phyloP scores from a whole-genome alignment of 306 rosid species.

The Cicer chorassanicum region DNA sequence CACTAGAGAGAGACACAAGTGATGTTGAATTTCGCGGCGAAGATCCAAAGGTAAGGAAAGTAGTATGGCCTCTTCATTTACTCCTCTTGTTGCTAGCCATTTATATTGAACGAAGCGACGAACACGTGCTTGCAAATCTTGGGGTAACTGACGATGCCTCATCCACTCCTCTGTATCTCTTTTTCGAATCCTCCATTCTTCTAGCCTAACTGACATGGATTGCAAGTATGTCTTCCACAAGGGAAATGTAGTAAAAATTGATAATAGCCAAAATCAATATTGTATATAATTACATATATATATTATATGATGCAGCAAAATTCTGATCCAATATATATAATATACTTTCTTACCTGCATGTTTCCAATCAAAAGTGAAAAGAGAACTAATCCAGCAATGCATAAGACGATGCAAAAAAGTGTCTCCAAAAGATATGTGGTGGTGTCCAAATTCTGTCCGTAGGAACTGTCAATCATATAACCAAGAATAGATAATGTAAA shows the following conservation, averaged over 20 bases:
- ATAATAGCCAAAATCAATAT: neutral
- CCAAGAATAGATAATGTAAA: neutral
- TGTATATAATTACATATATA: neutral
- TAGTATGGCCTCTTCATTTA: constrained; percentile 79
- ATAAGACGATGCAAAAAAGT: constrained; percentile 63
- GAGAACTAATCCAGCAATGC: constrained; percentile 71
- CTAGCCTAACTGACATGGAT: constrained; percentile 77
- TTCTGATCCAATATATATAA: neutral
- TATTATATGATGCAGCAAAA: neutral
- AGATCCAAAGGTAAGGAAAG: constrained; percentile 75
- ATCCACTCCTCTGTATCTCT: constrained; percentile 94
- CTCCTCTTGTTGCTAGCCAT: constrained; percentile 93
- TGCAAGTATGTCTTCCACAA: constrained; percentile 70
- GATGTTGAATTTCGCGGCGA: constrained; percentile 88
- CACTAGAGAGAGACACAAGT: constrained; percentile 81
- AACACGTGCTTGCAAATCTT: constrained; percentile 72
- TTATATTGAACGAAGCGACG: constrained; percentile 79
- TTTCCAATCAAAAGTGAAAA: constrained; percentile 83
- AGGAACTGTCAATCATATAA: constrained; percentile 59
- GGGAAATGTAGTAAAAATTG: neutral
- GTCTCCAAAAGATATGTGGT: constrained; percentile 75
- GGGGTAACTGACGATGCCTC: constrained; percentile 91
- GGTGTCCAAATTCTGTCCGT: constrained; percentile 76
- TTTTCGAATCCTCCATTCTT: constrained; percentile 87
- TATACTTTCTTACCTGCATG: constrained; percentile 71